phyloP scores from a whole-genome alignment of 2,329 filamentous ascomycete species.

The Colletotrichum tanaceti region DNA sequence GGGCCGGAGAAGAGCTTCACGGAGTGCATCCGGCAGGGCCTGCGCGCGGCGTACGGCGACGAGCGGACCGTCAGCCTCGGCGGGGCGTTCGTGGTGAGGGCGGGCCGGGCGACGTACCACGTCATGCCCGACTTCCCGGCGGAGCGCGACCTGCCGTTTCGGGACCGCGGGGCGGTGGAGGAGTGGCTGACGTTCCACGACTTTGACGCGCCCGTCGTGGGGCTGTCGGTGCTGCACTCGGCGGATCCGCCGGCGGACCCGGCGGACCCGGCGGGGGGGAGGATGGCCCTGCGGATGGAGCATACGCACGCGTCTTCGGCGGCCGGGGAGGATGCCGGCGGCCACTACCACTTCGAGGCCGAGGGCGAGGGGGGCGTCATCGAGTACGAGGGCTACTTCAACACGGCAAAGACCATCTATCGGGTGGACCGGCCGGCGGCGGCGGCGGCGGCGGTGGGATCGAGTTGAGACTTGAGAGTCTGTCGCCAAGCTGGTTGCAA shows the following conservation, averaged over 20 bases:
- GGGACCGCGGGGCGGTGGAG: constrained; percentile 46
- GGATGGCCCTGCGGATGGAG: constrained; percentile 56
- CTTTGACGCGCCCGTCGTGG: constrained; percentile 52
- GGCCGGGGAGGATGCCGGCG: constrained; percentile 49
- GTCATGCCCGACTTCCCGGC: constrained; percentile 59
- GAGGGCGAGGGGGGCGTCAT: constrained; percentile 49
- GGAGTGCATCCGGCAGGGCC: constrained; percentile 47
- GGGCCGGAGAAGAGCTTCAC: constrained; percentile 48
- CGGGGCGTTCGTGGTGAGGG: constrained; percentile 54
- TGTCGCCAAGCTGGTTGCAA: no score
- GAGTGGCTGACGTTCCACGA: constrained; percentile 56
- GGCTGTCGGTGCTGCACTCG: constrained; percentile 56
- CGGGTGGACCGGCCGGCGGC: constrained; percentile 50
- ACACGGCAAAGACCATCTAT: constrained; percentile 55
- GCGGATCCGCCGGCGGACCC: no score
- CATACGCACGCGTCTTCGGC: constrained; percentile 60
- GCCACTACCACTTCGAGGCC: constrained; percentile 59
- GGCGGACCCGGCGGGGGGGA: constrained; percentile 52
- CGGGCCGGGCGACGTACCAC: constrained; percentile 53
- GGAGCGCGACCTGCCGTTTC: constrained; percentile 45
- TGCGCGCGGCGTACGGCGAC: constrained; percentile 48
- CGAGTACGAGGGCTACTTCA: constrained; percentile 61
- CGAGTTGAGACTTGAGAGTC: no score
- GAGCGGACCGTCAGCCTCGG: constrained; percentile 53
- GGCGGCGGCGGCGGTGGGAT: no score